Conservation (phyloP, 106 monocot genomes). For the Dioscorea dumetorum region DNA sequence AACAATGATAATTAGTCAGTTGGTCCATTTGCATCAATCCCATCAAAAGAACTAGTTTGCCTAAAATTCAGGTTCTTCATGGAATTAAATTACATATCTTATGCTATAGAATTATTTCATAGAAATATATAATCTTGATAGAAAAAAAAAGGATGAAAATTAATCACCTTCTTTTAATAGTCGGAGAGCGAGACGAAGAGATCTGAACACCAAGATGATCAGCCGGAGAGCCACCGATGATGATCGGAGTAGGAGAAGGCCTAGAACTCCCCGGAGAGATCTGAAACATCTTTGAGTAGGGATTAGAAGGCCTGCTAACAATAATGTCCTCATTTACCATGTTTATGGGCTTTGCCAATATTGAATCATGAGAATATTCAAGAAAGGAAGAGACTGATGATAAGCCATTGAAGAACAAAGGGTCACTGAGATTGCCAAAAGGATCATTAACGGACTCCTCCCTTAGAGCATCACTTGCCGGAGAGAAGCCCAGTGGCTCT, state of each 20-base stretch:
- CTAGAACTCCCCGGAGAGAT: constrained; percentile 15
- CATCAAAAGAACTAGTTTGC: neutral
- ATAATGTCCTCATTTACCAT: constrained; percentile 15
- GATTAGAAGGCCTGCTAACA: constrained; percentile 11
- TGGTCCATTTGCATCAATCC: neutral
- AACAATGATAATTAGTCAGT: no score
- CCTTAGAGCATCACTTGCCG: neutral
- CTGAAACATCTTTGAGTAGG: constrained; percentile 31
- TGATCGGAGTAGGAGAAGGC: constrained; percentile 9
- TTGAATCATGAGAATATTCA: neutral
- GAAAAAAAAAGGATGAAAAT: no score
- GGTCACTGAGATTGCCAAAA: constrained; percentile 15
- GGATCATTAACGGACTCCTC: constrained; percentile 30
- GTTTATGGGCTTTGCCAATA: neutral
- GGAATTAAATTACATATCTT: neutral
- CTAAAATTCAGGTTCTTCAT: constrained; percentile 4
- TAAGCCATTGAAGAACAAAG: constrained; percentile 19
- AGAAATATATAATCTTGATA: no score
- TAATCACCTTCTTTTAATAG: constrained; percentile 69
- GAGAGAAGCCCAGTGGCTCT: neutral
- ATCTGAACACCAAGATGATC: constrained; percentile 30
- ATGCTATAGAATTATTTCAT: neutral
- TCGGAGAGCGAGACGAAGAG: constrained; percentile 33
- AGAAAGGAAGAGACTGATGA: neutral
- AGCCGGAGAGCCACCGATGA: constrained; percentile 1